phyloP scores from a whole-genome alignment of 768 basidiomycete species.

The Boletus subparvulus region DNA sequence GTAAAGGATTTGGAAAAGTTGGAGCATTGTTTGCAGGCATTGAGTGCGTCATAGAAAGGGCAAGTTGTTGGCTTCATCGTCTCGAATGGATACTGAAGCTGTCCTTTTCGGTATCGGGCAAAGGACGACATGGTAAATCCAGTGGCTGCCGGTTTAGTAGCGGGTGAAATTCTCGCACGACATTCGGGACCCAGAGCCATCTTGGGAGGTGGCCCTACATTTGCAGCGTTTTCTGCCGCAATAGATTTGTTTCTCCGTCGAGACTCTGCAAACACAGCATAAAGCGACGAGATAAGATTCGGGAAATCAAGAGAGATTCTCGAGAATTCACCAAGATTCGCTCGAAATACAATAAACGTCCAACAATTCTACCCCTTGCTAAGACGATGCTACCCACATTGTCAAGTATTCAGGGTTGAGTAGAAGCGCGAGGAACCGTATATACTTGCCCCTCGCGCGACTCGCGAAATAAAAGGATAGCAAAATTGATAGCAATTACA shows the following conservation, averaged over 20 bases:
- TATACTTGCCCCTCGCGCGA: too few relatives aligned
- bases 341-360: too few relatives aligned
- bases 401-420: too few relatives aligned
- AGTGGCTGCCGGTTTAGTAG: constrained; percentile 80
- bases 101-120: constrained; percentile 74
- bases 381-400: too few relatives aligned
- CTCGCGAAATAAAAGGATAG: too few relatives aligned
- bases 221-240: constrained; percentile 89
- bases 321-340: too few relatives aligned
- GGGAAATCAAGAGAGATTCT: too few relatives aligned
- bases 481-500: too few relatives aligned
- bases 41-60: constrained; percentile 94
- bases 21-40: constrained; percentile 93
- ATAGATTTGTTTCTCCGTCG: constrained; percentile 83
- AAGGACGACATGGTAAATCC: constrained; percentile 95
- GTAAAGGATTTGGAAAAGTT: constrained; percentile 92
- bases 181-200: constrained; percentile 85
- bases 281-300: too few relatives aligned
- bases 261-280: constrained; percentile 58
- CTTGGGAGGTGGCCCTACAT: constrained; percentile 85
- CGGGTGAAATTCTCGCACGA: constrained; percentile 86
- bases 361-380: too few relatives aligned
- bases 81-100: background rate
- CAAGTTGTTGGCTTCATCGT: constrained; percentile 42
- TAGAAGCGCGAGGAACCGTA: too few relatives aligned